A percentile compares a stretch with the other conserved stretches of the same genome.
These are phyloP conservation scores for Coemansia sp. DNA, from an alignment of 192 early-diverging fungal species.

Conservation along the genomic window DNA sequence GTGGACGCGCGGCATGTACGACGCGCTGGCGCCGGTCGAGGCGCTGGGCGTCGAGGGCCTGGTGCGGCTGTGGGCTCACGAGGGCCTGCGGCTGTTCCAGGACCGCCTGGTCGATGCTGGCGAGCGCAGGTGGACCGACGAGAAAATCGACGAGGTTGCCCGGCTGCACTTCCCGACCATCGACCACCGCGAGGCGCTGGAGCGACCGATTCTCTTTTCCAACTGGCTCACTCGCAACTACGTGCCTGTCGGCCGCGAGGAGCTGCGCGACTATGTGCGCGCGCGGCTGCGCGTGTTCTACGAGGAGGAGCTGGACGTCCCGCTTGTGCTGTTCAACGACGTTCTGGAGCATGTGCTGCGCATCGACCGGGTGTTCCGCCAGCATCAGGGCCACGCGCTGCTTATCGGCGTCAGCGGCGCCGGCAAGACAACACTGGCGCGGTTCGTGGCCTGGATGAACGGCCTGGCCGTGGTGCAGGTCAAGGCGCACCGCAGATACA, in stretches of 20 bases:
- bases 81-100: slow-evolving; percentile 96
- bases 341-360: slow-evolving; percentile 96
- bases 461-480: slow-evolving; percentile 94
- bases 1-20: slow-evolving; percentile 97
- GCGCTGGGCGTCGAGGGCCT: slow-evolving; percentile 74
- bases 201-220: slow-evolving; percentile 92
- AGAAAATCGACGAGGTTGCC: slow-evolving; percentile 78
- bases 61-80: slow-evolving; percentile 97
- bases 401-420: slow-evolving; percentile 96
- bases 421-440: slow-evolving; percentile 96
- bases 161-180: slow-evolving; percentile 84
- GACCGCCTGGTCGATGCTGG: slow-evolving; percentile 89
- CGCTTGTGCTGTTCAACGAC: slow-evolving; percentile 94
- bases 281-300: slow-evolving; percentile 97
- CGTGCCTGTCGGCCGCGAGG: slow-evolving; percentile 80
- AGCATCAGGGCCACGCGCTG: slow-evolving; percentile 96
- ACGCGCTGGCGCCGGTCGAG: slow-evolving; percentile 86
- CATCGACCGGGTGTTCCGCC: slow-evolving; percentile 97
- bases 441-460: slow-evolving; percentile 99
- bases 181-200: slow-evolving; percentile 66
- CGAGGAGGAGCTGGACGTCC: slow-evolving; percentile 99
- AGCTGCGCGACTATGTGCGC: slow-evolving; percentile 87
- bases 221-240: slow-evolving; percentile 97
- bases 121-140: slow-evolving; percentile 92
- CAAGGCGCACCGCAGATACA: slow-evolving; percentile 97